Conservation (phyloP, 179 eudicot species). For the Beta macrorhiza region DNA sequence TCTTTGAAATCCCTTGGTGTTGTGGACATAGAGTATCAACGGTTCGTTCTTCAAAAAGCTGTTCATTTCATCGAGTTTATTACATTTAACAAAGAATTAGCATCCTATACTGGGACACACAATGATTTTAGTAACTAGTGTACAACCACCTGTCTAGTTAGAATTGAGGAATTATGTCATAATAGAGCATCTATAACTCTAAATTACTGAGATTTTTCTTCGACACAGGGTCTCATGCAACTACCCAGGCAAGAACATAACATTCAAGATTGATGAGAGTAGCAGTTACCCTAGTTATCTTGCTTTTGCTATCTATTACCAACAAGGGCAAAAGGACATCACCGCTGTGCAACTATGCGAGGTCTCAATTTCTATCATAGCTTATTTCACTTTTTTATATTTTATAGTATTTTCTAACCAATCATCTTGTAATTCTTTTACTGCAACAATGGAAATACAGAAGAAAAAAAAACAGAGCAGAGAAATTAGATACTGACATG, state of each 20-base stretch:
- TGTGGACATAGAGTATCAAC: slow-evolving; percentile 62
- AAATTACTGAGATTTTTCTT: neutral
- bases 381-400: neutral
- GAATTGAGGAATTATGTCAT: neutral
- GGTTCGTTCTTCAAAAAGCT: slow-evolving; percentile 36
- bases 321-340: slow-evolving; percentile 68
- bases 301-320: slow-evolving; percentile 70
- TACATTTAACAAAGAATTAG: neutral
- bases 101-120: neutral
- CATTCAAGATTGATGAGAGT: slow-evolving; percentile 66
- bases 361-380: slow-evolving; percentile 31
- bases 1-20: slow-evolving; percentile 53
- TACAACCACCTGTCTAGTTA: neutral
- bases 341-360: slow-evolving; percentile 79
- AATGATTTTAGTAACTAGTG: neutral
- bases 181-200: neutral
- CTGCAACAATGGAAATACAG: neutral
- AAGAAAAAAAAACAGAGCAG: neutral
- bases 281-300: slow-evolving; percentile 68
- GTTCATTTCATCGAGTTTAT: neutral
- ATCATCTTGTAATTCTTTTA: neutral
- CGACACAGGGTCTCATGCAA: slow-evolving; percentile 64
- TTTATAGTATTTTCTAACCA: neutral
- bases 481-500: neutral
- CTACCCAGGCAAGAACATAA: slow-evolving; percentile 63